These are phyloP conservation scores for Scenedesmus sp. DNA, from an alignment of 163 green algal genomes.

Conservation along the genomic window DNA sequence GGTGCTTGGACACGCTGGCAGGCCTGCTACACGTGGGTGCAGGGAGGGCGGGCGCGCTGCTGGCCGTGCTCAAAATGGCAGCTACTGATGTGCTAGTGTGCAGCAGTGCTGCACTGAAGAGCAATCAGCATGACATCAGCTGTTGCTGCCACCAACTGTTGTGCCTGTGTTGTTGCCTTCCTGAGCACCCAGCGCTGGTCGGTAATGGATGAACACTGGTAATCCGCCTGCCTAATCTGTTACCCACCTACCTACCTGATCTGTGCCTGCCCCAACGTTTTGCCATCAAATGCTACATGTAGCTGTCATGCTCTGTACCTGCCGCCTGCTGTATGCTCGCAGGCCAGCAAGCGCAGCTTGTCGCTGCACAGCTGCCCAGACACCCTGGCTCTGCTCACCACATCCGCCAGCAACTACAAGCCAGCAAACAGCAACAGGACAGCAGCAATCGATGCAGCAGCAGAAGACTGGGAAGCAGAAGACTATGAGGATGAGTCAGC, in stretches of 20 bases:
- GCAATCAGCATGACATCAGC: no score
- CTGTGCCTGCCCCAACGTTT: no score
- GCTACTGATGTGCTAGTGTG: neutral
- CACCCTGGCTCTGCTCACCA: neutral
- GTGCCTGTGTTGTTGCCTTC: no score
- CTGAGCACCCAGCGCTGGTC: no score
- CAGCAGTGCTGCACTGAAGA: no score
- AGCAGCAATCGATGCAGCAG: neutral
- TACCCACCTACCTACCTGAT: no score
- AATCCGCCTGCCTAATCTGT: no score
- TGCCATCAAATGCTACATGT: no score
- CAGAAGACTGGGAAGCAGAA: neutral
- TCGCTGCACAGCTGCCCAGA: neutral
- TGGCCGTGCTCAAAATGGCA: neutral
- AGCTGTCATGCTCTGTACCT: neutral
- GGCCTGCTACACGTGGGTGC: neutral
- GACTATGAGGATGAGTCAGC: no score
- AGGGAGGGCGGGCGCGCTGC: neutral
- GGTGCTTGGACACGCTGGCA: conserved; percentile 32
- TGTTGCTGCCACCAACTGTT: no score
- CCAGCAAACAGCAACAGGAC: neutral
- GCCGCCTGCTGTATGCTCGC: neutral
- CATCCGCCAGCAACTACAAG: conserved; percentile 2
- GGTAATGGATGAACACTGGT: no score
- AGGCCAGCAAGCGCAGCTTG: conserved; percentile 26